These are phyloP conservation scores for Kalaharituber pfeilii DNA, from an alignment of 2,329 filamentous ascomycete species.

Conservation along the genomic window DNA sequence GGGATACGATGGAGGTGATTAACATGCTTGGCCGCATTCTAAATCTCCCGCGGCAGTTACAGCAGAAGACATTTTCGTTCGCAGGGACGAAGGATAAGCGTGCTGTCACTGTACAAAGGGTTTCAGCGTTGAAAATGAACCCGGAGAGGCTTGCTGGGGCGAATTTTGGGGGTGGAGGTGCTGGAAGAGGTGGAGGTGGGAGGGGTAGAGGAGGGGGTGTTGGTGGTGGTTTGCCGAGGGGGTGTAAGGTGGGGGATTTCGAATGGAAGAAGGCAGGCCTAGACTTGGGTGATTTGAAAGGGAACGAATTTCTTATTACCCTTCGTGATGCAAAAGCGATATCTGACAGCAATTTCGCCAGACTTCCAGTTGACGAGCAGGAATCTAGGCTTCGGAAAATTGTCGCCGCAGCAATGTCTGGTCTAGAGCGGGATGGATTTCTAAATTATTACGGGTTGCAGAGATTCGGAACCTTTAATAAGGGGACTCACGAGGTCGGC, in stretches of 20 bases:
- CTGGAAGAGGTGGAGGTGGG: not conserved
- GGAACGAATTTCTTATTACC: constrained; percentile 87
- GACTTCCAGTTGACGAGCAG: constrained; percentile 20
- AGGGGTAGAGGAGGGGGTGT: not conserved
- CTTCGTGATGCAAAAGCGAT: constrained; percentile 55
- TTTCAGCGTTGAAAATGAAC: constrained; percentile 46
- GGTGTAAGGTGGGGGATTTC: constrained; percentile 55
- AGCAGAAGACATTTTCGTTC: constrained; percentile 53
- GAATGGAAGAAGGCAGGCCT: constrained; percentile 54
- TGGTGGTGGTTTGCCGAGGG: constrained; percentile 9
- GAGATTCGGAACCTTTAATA: constrained; percentile 75
- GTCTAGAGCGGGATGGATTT: constrained; percentile 60
- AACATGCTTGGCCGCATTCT: constrained; percentile 58
- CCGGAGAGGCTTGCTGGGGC: constrained; percentile 48
- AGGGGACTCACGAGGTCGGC: constrained; percentile 72
- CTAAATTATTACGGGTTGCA: constrained; percentile 98
- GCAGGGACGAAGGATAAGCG: constrained; percentile 84
- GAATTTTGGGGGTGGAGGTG: constrained; percentile 34
- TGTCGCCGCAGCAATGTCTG: constrained; percentile 43
- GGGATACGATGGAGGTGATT: constrained; percentile 85
- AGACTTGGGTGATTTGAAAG: constrained; percentile 63
- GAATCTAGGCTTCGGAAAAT: constrained; percentile 31
- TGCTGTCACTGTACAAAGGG: constrained; percentile 68
- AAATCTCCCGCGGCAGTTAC: constrained; percentile 34
- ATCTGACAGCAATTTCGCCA: constrained; percentile 32